phyloP scores from a whole-genome alignment of 805 yeast species.

The Pichia cephalocereana region DNA sequence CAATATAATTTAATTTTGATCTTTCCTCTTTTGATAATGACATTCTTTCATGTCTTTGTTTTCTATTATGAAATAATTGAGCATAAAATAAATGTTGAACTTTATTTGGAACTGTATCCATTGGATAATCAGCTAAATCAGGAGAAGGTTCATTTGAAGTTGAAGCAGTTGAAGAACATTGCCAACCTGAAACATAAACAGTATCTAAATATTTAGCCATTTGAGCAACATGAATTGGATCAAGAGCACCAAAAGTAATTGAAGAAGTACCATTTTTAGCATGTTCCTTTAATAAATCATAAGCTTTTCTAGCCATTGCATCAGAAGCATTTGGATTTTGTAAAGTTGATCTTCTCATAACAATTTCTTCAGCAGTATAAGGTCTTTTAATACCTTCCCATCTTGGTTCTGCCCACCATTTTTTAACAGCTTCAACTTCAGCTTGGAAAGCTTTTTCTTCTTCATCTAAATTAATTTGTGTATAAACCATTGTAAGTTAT shows the following conservation, averaged over 20 bases:
- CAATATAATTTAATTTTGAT: conserved; percentile 62
- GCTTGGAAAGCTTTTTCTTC: conserved; percentile 58
- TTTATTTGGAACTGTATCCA: conserved; percentile 98
- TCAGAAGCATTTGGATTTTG: conserved; percentile 70
- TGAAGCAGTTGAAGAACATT: conserved; percentile 95
- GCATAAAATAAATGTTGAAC: conserved; percentile 96
- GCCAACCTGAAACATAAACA: conserved; percentile 96
- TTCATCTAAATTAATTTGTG: conserved; percentile 46
- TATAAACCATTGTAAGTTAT: conserved; percentile 37
- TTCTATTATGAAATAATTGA: conserved; percentile 94
- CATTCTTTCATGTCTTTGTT: conserved; percentile 82
- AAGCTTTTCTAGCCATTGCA: conserved; percentile 75
- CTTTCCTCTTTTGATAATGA: conserved; percentile 54
- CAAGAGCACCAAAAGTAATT: conserved; percentile 91
- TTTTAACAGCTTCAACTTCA: conserved; percentile 63
- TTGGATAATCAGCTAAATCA: conserved; percentile 96
- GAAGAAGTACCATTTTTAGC: conserved; percentile 65
- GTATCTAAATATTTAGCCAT: conserved; percentile 95
- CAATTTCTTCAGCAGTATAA: conserved; percentile 84
- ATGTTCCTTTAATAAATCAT: conserved; percentile 59
- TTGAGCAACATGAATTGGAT: conserved; percentile 91
- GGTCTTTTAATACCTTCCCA: conserved; percentile 84
- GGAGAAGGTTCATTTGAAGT: conserved; percentile 97
- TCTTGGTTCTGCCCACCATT: conserved; percentile 94
- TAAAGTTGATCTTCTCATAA: conserved; percentile 75